A percentile compares a stretch with the other conserved stretches of the same genome.
Conservation (phyloP, 2,329 filamentous ascomycete species). For the Diplodia intermedia region DNA sequence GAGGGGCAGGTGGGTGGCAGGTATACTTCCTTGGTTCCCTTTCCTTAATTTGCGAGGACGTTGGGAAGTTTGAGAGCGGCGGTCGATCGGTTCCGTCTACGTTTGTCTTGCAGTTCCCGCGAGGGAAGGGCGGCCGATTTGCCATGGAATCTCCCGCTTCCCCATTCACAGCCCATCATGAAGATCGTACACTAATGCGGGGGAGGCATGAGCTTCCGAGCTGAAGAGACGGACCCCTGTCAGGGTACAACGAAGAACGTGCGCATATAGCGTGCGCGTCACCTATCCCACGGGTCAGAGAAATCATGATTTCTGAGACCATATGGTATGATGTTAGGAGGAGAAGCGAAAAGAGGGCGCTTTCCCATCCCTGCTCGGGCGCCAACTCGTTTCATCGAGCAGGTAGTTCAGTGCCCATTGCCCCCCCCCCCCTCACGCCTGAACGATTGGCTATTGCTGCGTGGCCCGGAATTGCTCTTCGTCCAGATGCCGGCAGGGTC, state of each 20-base stretch:
- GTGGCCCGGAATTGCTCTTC: neutral
- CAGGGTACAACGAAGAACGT: neutral
- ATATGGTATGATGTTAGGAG: neutral
- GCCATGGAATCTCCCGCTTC: conserved; percentile 4
- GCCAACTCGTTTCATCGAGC: neutral
- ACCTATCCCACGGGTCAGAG: neutral
- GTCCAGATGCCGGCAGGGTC: too few relatives aligned
- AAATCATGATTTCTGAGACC: neutral
- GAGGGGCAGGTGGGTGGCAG: neutral
- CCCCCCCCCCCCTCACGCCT: too few relatives aligned
- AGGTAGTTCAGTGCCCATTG: neutral
- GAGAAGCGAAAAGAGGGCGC: neutral
- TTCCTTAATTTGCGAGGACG: too few relatives aligned
- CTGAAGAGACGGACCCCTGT: neutral
- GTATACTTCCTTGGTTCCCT: too few relatives aligned
- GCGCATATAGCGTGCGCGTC: too few relatives aligned
- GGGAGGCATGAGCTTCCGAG: neutral
- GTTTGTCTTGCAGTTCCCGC: neutral
- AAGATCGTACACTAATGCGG: conserved; percentile 1
- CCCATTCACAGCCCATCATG: neutral
- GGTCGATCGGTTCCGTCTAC: neutral
- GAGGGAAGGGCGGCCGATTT: neutral
- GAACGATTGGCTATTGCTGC: neutral
- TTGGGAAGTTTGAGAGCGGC: neutral
- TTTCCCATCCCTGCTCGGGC: neutral